Evolutionary conservation across 305 asterid species (phyloP).

Genomic region (Plantago lanceolata): DNA sequence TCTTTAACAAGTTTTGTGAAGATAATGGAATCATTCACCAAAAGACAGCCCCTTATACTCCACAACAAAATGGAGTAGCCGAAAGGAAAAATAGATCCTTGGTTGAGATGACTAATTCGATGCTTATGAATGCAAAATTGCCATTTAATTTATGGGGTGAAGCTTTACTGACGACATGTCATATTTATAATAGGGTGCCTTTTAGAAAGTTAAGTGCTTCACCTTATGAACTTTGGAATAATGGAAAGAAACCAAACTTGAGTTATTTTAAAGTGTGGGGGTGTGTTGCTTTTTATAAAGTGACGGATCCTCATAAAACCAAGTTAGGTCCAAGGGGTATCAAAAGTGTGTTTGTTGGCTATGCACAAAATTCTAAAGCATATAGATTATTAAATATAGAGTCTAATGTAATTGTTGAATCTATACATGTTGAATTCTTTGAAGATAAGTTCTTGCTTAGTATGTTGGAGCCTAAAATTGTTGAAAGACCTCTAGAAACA

Average conservation of each 20-base stretch:
- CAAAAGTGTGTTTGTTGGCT: conserved; percentile 15
- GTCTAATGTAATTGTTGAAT: background rate
- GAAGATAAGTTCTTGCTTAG: background rate
- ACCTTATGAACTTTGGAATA: conserved; percentile 12
- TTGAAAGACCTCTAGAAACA: background rate
- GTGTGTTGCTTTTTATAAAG: conserved; percentile 9
- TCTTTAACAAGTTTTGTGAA: background rate
- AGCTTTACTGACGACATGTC: conserved; percentile 12
- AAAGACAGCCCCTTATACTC: conserved; percentile 1
- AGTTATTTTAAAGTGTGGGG: conserved; percentile 12
- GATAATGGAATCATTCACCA: background rate
- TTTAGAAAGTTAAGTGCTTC: background rate
- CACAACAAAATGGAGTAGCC: conserved; percentile 20
- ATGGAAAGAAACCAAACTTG: conserved; percentile 10
- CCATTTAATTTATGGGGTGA: background rate
- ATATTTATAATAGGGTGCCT: conserved; percentile 6
- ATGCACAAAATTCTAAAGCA: conserved; percentile 11
- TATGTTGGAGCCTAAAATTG: background rate
- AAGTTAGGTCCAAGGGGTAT: conserved; percentile 10
- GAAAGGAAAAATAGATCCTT: conserved; percentile 12
- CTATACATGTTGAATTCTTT: conserved; percentile 4
- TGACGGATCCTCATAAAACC: background rate
- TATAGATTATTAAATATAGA: background rate
- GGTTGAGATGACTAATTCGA: background rate
- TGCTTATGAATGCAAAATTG: background rate